Percentiles rank a stretch among this genome's conserved stretches.
Evolutionary conservation across 2,329 filamentous ascomycete genomes (phyloP).

Genomic region (Zasmidium cellare): DNA sequence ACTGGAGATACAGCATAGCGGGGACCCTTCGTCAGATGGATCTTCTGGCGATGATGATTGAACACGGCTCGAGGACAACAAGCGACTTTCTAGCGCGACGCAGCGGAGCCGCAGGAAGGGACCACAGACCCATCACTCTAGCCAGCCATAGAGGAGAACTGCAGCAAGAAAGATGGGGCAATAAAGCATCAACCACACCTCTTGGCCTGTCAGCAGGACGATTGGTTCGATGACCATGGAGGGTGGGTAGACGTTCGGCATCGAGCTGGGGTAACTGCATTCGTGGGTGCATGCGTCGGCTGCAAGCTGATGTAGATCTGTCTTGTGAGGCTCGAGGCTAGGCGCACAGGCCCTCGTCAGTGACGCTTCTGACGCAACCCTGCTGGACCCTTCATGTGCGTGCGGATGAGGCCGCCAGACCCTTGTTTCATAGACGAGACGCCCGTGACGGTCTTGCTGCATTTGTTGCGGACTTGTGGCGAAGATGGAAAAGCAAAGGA

Average conservation of each 20-base stretch:
- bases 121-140: neutral
- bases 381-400: neutral
- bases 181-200: neutral
- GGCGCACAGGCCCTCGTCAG: neutral
- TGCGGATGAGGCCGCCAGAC: neutral
- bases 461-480: neutral
- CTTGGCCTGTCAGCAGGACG: neutral
- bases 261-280: neutral
- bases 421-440: neutral
- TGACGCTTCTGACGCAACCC: neutral
- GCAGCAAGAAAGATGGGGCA: neutral
- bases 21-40: slow-evolving; percentile 27
- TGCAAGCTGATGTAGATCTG: neutral
- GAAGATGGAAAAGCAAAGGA: too few relatives aligned
- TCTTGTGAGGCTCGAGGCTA: neutral
- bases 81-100: slow-evolving; percentile 9
- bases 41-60: slow-evolving; percentile 17
- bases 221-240: neutral
- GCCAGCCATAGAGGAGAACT: neutral
- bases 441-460: neutral
- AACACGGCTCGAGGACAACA: slow-evolving; percentile 3
- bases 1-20: slow-evolving; percentile 9
- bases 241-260: neutral
- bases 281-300: neutral
- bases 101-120: slow-evolving; percentile 8